phyloP scores from a whole-genome alignment of 139 green algal genomes.

The Zygnema cylindricum region DNA sequence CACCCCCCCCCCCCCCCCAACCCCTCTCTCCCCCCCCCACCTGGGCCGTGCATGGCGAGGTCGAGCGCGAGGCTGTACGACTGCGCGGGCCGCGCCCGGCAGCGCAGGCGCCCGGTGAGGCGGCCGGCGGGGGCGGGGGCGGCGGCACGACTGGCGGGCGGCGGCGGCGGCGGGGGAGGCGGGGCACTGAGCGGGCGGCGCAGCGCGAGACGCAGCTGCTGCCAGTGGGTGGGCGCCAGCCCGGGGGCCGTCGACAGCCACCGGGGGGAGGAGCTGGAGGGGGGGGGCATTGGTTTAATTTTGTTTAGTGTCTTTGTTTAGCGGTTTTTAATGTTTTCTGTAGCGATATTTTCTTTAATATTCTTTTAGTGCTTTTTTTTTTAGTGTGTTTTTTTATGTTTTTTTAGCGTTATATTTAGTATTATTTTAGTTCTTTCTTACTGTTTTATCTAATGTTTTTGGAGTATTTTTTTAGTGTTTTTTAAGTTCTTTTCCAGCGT shows the following conservation, averaged over 20 bases:
- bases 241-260: constrained; percentile 92
- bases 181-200: constrained; percentile 52
- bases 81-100: constrained; percentile 40
- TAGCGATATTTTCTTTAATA: too few relatives aligned
- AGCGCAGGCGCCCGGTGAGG: constrained; percentile 44
- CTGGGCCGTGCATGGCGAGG: not conserved
- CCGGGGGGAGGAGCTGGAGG: constrained; percentile 58
- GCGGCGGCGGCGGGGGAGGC: constrained; percentile 22
- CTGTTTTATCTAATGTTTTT: too few relatives aligned
- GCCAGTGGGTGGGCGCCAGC: constrained; percentile 91
- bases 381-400: too few relatives aligned
- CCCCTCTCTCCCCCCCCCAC: not conserved
- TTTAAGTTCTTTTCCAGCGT: too few relatives aligned
- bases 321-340: too few relatives aligned
- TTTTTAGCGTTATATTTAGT: too few relatives aligned
- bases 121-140: constrained; percentile 36
- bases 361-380: not conserved
- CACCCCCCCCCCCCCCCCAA: not conserved
- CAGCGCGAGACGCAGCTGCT: constrained; percentile 71
- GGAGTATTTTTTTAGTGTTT: too few relatives aligned
- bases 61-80: constrained; percentile 59
- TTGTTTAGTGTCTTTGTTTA: too few relatives aligned
- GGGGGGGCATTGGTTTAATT: too few relatives aligned
- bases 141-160: constrained; percentile 55
- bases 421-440: too few relatives aligned